These are phyloP conservation scores for Aphanocladium album DNA, from an alignment of 2,329 filamentous ascomycete genomes.

Conservation along the genomic window DNA sequence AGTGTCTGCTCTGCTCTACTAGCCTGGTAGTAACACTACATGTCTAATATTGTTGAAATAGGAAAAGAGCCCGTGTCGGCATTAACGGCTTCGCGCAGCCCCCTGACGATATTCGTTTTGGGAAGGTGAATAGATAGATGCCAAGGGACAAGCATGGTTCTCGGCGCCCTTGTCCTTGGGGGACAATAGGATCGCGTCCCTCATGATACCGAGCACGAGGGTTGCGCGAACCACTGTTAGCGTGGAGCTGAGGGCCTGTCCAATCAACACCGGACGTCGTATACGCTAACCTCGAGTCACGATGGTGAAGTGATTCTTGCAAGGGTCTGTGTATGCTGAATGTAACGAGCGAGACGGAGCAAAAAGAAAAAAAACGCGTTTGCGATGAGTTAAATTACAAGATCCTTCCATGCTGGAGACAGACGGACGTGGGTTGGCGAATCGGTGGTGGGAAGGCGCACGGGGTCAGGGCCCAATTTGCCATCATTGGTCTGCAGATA, in stretches of 20 bases:
- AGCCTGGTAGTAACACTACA: not conserved
- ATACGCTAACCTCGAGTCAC: not conserved
- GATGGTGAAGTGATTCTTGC: not conserved
- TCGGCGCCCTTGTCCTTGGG: not conserved
- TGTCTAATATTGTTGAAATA: not conserved
- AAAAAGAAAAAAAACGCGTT: not conserved
- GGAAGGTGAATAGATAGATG: not conserved
- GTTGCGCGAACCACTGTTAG: not conserved
- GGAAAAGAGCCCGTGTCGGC: not conserved
- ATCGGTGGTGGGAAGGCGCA: not conserved
- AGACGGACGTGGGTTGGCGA: not conserved
- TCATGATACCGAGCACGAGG: slow-evolving; percentile 7
- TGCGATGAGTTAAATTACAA: not conserved
- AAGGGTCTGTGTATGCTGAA: not conserved
- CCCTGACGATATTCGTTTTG: not conserved
- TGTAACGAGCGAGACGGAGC: not conserved
- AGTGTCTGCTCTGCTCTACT: not conserved
- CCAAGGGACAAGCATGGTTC: not conserved
- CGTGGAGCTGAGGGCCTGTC: not conserved
- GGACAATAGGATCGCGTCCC: not conserved
- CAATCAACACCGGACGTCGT: not conserved
- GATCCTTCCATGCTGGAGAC: not conserved
- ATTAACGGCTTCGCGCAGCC: not conserved
- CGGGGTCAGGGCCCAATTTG: not conserved
- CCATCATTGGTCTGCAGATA: not conserved